Conservation (phyloP, 768 basidiomycete genomes). For the Xerocomus spinulosus region DNA sequence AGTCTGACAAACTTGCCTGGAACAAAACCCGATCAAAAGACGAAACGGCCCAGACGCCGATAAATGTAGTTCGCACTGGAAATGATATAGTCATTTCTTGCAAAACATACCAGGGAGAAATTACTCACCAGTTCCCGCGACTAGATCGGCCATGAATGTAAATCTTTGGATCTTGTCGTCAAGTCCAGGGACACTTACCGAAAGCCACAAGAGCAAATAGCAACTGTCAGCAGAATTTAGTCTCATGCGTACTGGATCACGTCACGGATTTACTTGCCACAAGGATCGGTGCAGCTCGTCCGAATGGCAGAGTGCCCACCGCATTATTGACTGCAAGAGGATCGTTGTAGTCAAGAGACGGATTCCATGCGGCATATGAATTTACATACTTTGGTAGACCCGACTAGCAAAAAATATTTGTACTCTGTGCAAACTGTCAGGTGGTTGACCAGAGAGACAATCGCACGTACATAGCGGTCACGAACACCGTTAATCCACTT, state of each 20-base stretch:
- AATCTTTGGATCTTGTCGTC: neutral
- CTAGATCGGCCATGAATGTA: neutral
- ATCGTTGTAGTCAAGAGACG: neutral
- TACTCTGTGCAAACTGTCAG: constrained; percentile 7
- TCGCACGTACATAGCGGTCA: constrained; percentile 13
- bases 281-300: constrained; percentile 9
- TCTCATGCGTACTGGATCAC: neutral
- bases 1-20: constrained; percentile 13
- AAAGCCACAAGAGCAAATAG: constrained; percentile 8
- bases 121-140: constrained; percentile 5
- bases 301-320: constrained; percentile 6
- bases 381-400: constrained; percentile 6
- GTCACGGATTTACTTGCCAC: constrained; percentile 3
- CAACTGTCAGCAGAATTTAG: constrained; percentile 4
- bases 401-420: constrained; percentile 13
- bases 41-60: constrained; percentile 6
- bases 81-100: constrained; percentile 1
- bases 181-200: constrained; percentile 3
- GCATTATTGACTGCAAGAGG: constrained; percentile 4
- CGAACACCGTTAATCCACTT: constrained; percentile 11
- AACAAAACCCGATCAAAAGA: constrained; percentile 3
- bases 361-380: neutral
- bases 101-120: neutral
- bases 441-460: neutral
- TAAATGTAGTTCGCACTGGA: constrained; percentile 10